Evolutionary conservation across 2,329 filamentous ascomycete species (phyloP).

Genomic region (Venturia nashicola): DNA sequence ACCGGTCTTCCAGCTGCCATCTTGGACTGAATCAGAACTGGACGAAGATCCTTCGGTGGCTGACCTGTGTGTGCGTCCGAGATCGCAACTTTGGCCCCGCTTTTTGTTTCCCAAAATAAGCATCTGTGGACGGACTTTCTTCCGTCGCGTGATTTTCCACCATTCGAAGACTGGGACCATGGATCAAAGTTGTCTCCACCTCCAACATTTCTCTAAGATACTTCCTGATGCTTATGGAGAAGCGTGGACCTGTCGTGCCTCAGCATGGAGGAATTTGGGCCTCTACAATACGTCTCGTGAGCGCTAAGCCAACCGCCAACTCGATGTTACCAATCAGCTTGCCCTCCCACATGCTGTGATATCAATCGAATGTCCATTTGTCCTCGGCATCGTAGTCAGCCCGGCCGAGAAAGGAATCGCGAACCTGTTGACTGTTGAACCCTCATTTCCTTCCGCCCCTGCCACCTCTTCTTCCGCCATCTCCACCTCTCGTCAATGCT

Average conservation of each 20-base stretch:
- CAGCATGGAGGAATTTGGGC: neutral
- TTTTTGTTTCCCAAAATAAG: neutral
- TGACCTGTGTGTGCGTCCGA: neutral
- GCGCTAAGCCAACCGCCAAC: neutral
- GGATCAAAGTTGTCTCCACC: neutral
- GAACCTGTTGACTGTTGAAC: neutral
- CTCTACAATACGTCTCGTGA: neutral
- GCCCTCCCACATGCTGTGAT: too few species aligned
- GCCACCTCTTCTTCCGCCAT: conserved; percentile 3
- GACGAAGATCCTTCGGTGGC: neutral
- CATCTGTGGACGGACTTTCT: neutral
- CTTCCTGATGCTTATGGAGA: neutral
- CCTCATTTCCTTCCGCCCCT: neutral
- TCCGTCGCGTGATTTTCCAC: neutral
- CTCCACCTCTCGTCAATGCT: neutral
- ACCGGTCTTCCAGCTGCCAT: neutral
- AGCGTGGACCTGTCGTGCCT: neutral
- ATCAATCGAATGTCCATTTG: too few species aligned
- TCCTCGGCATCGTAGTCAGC: neutral
- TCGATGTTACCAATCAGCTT: too few species aligned
- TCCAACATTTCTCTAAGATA: neutral
- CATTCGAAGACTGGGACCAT: too few species aligned
- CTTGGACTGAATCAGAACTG: neutral
- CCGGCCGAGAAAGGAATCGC: neutral
- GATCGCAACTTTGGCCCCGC: neutral